phyloP scores from a whole-genome alignment of 192 early-diverging fungal species.

The Gaertneriomyces sp. region DNA sequence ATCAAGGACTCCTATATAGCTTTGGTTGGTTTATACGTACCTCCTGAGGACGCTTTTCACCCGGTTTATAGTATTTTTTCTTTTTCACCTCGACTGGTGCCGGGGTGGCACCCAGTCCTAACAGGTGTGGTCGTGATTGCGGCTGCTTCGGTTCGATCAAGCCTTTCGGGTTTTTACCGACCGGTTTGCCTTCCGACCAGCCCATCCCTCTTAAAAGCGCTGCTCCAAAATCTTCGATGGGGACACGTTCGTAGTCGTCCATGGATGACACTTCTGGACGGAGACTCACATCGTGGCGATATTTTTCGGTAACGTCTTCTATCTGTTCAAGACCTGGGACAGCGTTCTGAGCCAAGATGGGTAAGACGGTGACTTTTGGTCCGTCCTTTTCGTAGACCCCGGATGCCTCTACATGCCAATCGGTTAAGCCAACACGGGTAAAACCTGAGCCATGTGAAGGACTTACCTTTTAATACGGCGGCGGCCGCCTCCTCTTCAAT shows the following conservation, averaged over 20 bases:
- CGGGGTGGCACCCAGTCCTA: slow-evolving; percentile 83
- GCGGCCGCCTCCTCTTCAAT: slow-evolving; percentile 34
- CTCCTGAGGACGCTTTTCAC: slow-evolving; percentile 24
- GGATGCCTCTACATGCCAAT: slow-evolving; percentile 7
- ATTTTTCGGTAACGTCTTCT: slow-evolving; percentile 52
- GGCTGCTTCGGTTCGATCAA: slow-evolving; percentile 23
- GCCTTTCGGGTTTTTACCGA: slow-evolving; percentile 48
- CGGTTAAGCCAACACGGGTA: background rate
- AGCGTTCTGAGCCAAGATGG: slow-evolving; percentile 43
- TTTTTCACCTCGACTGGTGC: slow-evolving; percentile 40
- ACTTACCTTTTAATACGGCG: slow-evolving; percentile 14
- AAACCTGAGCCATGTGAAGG: background rate
- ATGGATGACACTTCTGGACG: slow-evolving; percentile 61
- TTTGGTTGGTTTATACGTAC: slow-evolving; percentile 2
- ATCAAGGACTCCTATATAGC: background rate
- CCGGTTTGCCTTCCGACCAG: slow-evolving; percentile 68
- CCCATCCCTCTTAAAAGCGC: slow-evolving; percentile 89
- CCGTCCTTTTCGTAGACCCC: background rate
- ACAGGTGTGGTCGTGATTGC: slow-evolving; percentile 64
- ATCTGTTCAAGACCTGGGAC: slow-evolving; percentile 43
- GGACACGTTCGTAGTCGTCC: slow-evolving; percentile 77
- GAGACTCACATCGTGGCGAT: slow-evolving; percentile 56
- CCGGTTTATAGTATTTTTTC: slow-evolving; percentile 40
- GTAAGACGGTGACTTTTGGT: slow-evolving; percentile 18
- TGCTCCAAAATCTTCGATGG: slow-evolving; percentile 84